Conservation (phyloP, 2,329 filamentous ascomycete species). For the Blastomyces emzantsi region DNA sequence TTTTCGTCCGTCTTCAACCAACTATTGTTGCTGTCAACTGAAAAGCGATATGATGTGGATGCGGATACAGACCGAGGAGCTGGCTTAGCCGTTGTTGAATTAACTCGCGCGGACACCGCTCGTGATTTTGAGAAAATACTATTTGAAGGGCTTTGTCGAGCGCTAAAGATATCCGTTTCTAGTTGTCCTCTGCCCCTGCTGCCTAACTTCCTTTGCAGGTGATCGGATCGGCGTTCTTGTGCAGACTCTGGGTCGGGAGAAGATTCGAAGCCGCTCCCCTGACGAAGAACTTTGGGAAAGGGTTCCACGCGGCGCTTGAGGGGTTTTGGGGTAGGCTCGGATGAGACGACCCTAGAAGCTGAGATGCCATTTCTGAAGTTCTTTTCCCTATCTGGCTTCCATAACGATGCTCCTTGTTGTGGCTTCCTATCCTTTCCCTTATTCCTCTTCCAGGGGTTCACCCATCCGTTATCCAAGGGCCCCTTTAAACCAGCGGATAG, state of each 20-base stretch:
- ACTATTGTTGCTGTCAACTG: background rate
- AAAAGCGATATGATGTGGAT: slow-evolving; percentile 1
- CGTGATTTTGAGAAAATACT: background rate
- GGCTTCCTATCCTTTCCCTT: background rate
- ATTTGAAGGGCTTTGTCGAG: slow-evolving; percentile 1
- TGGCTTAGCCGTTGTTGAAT: background rate
- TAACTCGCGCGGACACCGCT: background rate
- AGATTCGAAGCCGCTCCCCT: slow-evolving; percentile 4
- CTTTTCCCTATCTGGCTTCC: background rate
- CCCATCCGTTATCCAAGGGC: slow-evolving; percentile 38
- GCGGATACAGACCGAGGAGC: background rate
- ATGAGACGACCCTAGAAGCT: background rate
- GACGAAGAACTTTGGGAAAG: background rate
- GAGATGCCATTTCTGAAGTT: background rate
- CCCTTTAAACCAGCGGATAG: slow-evolving; percentile 38
- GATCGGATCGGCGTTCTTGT: background rate
- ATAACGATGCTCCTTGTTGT: background rate
- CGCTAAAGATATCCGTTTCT: background rate
- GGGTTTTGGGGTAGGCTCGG: background rate
- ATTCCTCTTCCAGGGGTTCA: slow-evolving; percentile 36
- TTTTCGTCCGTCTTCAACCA: slow-evolving; percentile 14
- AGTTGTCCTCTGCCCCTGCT: background rate
- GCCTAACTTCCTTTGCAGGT: background rate
- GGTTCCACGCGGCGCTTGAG: background rate
- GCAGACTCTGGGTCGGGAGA: background rate